Base-by-base conservation (phyloP, 768 basidiomycete genomes). In the Phlebiopsis flavidoalba region DNA sequence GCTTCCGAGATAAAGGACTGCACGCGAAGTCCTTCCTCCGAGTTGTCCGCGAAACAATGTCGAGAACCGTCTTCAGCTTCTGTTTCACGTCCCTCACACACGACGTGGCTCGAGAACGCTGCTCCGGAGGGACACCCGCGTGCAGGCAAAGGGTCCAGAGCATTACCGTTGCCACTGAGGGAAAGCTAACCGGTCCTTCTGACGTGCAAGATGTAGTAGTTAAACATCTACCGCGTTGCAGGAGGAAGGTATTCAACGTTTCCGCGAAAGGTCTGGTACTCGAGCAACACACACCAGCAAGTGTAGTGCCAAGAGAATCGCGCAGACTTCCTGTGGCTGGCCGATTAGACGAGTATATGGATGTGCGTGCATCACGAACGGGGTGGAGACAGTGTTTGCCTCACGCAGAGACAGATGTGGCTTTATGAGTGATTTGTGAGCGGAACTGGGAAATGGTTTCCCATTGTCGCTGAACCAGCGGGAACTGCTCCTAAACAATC, bases 381-480 rank as follows among this genome's bases (percentile, higher is more conserved):
- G 83, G 79, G 12, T n/a, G 78, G 70, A 7, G 86, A 75, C n/a
- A 78, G 71, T 8, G 75, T 73, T n/a, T 40, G 76, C 71, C 64
- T 88, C 83, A 51, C 92, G 84, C 17, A 97, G 76, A n/a, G 85
- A 88, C 50, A 91, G 71, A 0, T n/a, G 87, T 93, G n/a, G 95
- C 91, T 67, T 86, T 88, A 65, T 95, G 90, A 21, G 90, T 83
- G 63, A 98, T 95, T 68, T 96, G 94, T 0, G 87, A 78, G 48
- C 93, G 87, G 69, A 96, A 93, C 64, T 90, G 91, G 5, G 86
- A 84, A 8, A 98, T 84, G 0, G 84, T 80, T 60, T 96, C 95
- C 95, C 95, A 98, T 73, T 98, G 95, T 37, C 93, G 87, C 65
- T 93, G 89, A 3, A 93, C 84, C 5, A 98, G 77, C 26, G 95